phyloP scores from a whole-genome alignment of 768 basidiomycete species.

The Gelatoporia subvermispora region DNA sequence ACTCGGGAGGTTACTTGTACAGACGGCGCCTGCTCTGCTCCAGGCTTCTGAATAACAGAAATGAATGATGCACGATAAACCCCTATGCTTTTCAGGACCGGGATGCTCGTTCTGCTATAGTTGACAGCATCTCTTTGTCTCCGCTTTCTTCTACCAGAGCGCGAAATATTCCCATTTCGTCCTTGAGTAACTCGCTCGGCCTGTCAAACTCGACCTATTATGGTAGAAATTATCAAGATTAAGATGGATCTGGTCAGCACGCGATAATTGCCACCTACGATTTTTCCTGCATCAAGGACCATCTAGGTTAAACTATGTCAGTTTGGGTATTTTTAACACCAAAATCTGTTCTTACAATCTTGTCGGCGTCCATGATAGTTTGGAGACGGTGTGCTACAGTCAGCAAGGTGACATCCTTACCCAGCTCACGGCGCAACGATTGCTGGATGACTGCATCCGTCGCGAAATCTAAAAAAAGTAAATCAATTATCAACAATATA shows the following conservation, averaged over 20 bases:
- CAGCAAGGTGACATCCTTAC: slow-evolving; percentile 37
- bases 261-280: slow-evolving; percentile 25
- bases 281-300: slow-evolving; percentile 36
- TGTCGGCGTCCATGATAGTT: slow-evolving; percentile 49
- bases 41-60: too few species aligned
- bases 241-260: not conserved
- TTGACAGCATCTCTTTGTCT: slow-evolving; percentile 44
- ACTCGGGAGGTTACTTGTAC: too few species aligned
- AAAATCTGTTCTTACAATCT: slow-evolving; percentile 33
- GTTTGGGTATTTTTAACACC: not conserved
- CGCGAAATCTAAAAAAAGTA: slow-evolving; percentile 30
- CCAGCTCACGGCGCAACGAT: slow-evolving; percentile 33
- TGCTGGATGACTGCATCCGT: slow-evolving; percentile 43
- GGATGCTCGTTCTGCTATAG: slow-evolving; percentile 25
- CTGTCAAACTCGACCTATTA: slow-evolving; percentile 44
- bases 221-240: not conserved
- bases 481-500: not conserved
- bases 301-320: slow-evolving; percentile 23
- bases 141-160: slow-evolving; percentile 53
- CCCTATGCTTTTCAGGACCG: not conserved
- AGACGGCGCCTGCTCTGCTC: too few species aligned
- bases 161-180: slow-evolving; percentile 45
- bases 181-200: slow-evolving; percentile 45
- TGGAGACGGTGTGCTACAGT: slow-evolving; percentile 42
- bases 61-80: too few species aligned